Conservation (phyloP, 2,329 filamentous ascomycete species). For the Paracorniculantispora psalliotae region DNA sequence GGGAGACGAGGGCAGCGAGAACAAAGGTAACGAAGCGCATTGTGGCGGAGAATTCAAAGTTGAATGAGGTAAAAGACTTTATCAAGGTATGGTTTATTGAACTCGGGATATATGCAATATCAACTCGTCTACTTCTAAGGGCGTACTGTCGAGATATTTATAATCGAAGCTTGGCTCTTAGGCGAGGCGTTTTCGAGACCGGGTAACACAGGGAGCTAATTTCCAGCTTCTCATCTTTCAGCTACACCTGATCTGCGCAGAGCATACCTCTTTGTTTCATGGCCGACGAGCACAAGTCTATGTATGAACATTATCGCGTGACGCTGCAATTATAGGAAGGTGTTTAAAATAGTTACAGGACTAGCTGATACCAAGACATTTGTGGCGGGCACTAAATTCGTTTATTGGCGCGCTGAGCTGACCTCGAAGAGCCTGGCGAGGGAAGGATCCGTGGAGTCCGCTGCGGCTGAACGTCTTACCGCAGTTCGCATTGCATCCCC, state of each 20-base stretch:
- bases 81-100: background rate
- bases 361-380: background rate
- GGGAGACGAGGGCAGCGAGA: background rate
- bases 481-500: background rate
- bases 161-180: background rate
- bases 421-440: too few relatives aligned
- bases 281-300: background rate
- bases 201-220: background rate
- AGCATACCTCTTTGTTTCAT: background rate
- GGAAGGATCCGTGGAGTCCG: background rate
- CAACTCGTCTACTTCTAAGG: too few relatives aligned
- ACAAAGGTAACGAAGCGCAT: background rate
- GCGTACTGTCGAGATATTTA: background rate
- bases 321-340: background rate
- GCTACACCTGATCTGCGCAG: background rate
- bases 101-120: too few relatives aligned
- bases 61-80: background rate
- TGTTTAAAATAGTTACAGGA: background rate
- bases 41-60: background rate
- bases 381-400: background rate
- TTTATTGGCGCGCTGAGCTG: background rate
- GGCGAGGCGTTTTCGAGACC: background rate
- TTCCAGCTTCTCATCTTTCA: background rate
- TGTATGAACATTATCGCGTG: background rate
- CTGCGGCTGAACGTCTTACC: slow-evolving; percentile 2